These are phyloP conservation scores for Porogramme epimiltina DNA, from an alignment of 1,284 basidiomycete genomes.

Conservation along the genomic window DNA sequence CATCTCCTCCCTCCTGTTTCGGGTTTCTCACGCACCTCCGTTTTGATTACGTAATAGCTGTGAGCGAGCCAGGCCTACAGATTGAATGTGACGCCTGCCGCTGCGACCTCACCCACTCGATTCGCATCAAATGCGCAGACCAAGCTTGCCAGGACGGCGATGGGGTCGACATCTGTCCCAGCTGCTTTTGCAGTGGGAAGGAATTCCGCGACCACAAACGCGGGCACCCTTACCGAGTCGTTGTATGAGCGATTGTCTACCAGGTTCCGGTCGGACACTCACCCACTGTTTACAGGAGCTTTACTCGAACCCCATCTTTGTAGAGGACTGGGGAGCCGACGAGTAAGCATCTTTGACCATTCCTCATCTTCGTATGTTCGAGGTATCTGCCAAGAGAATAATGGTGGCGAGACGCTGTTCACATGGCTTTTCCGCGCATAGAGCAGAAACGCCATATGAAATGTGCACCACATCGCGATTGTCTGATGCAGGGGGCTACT, in stretches of 20 bases:
- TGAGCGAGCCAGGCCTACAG: slow-evolving; percentile 77
- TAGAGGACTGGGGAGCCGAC: slow-evolving; percentile 96
- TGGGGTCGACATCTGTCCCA: slow-evolving; percentile 86
- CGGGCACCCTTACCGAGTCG: slow-evolving; percentile 90
- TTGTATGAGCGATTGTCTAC: slow-evolving; percentile 55
- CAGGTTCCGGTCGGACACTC: slow-evolving; percentile 81
- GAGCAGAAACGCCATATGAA: too few relatives aligned
- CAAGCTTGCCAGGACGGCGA: slow-evolving; percentile 72
- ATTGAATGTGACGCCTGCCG: slow-evolving; percentile 76
- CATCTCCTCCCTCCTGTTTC: slow-evolving; percentile 20
- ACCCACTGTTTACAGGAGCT: slow-evolving; percentile 78
- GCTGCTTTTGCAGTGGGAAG: slow-evolving; percentile 91
- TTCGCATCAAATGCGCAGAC: slow-evolving; percentile 90
- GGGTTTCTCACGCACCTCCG: slow-evolving; percentile 39
- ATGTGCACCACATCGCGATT: too few relatives aligned
- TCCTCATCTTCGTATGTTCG: too few relatives aligned
- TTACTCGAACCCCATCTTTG: slow-evolving; percentile 95
- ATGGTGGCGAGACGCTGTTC: too few relatives aligned
- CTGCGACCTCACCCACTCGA: slow-evolving; percentile 84
- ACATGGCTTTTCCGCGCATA: too few relatives aligned
- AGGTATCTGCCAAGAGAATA: too few relatives aligned
- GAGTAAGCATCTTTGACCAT: slow-evolving; percentile 72
- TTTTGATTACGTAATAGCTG: slow-evolving; percentile 52
- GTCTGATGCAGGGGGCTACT: not conserved
- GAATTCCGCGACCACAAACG: slow-evolving; percentile 88